Evolutionary conservation across 2,329 filamentous ascomycete genomes (phyloP), one percentile per base, ranked within the genome.

Genomic region (Colletotrichum zoysiae): DNA sequence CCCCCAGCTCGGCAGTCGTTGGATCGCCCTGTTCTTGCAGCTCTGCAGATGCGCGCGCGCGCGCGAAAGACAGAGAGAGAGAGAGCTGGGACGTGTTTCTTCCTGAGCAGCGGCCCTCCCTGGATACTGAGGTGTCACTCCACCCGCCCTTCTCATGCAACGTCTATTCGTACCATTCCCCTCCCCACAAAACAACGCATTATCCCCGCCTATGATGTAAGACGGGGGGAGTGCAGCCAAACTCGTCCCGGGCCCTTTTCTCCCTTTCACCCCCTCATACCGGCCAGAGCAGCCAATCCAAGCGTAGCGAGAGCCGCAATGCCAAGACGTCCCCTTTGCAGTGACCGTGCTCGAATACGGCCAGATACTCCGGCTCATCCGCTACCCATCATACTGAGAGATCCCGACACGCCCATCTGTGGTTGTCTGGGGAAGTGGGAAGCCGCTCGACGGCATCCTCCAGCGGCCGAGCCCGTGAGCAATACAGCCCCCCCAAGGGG

Each of bases 131-230:
- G 66, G 70, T 72, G 66, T 70, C 65, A 70, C 66, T 69, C 60
- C 66, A 65, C 70, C 35, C 23, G 50, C 42, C 51, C 59, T 60
- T 55, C 69, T 71, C 60, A 72, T 70, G 70, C 70, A 70, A 60
- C 70, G 48, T 69, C 55, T 30, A n/a, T n/a, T n/a, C n/a, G n/a
- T n/a, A 44, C 46, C 65, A 65, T 64, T 55, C 44, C 30, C 4
- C 50, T 30, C 65, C 65, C 69, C 65, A 64, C 53, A 56, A 65
- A 65, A 44, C 59, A 58, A 46, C 65, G 68, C 58, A 58, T 44
- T 44, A 48, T 69, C 65, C 69, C 69, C 65, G 46, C 69, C 55
- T 61, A 71, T 71, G 70, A 71, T 71, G 70, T 70, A 64, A 71
- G 65, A 66, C 42, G 16, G 50, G 59, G 16, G 50, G 59, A 71